Percentiles rank a stretch among this genome's conserved stretches.
Evolutionary conservation across 169 alveolate species (phyloP).

Genomic region (Amoebophrya sp.): DNA sequence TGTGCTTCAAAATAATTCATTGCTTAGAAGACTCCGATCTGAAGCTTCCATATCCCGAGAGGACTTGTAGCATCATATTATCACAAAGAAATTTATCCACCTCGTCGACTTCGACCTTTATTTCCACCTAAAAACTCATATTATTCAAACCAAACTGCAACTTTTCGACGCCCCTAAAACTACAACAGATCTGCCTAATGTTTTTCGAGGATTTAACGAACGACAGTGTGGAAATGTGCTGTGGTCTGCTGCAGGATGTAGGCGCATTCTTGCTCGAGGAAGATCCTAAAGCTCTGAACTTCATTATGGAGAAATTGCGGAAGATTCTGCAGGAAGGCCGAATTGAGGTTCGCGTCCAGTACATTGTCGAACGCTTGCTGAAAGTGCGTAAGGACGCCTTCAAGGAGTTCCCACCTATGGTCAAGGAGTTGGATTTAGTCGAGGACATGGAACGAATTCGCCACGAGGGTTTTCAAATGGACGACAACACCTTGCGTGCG

Average conservation of each 20-base stretch:
- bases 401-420: slow-evolving; percentile 63
- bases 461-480: slow-evolving; percentile 75
- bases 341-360: not conserved
- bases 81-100: too few relatives aligned
- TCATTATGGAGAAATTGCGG: not conserved
- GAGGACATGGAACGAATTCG: slow-evolving; percentile 88
- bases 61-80: too few relatives aligned
- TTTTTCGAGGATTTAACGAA: slow-evolving; percentile 88
- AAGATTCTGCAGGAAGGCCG: not conserved
- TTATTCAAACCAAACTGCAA: too few relatives aligned
- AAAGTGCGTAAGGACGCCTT: slow-evolving; percentile 73
- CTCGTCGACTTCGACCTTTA: too few relatives aligned
- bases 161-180: too few relatives aligned
- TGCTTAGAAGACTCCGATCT: too few relatives aligned
- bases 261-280: not conserved
- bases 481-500: slow-evolving; percentile 77
- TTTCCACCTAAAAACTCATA: too few relatives aligned
- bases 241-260: not conserved
- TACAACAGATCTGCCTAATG: slow-evolving; percentile 73
- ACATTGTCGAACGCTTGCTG: not conserved
- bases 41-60: too few relatives aligned
- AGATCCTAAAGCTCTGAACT: not conserved
- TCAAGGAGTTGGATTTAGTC: slow-evolving; percentile 83
- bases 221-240: slow-evolving; percentile 88
- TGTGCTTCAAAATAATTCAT: too few relatives aligned